Evolutionary conservation across 352 stramenopile genomes (phyloP), one percentile per base, ranked within the genome.

Genomic region (Globisporangium parvum): DNA sequence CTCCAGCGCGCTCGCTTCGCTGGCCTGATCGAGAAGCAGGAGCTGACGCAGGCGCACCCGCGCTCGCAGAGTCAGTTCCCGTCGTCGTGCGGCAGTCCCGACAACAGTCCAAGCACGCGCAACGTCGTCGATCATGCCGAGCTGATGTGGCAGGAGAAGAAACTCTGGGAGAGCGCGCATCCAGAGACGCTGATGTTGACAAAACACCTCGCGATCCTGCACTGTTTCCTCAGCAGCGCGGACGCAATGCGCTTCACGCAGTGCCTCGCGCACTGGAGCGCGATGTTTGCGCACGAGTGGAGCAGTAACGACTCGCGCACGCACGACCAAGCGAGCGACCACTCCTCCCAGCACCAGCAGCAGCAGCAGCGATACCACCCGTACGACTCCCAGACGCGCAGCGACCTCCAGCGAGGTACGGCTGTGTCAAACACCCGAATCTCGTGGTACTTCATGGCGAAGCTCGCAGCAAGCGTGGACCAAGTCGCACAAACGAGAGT

Each of bases 121-220:
- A 17, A 18, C 20, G 39, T 20, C 35, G 35, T 18, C 39, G 62
- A 63, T 17, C 55, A 51, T 39, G 57, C 60, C 18, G 49, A 69
- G 12, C 12, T n/a, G 15, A 47, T 71, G 3, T 70, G 67, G 65
- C 55, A 66, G 37, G 67, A 77, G 26, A 59, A 73, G 21, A 73
- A 63, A 41, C 46, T 80, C 40, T 85, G 74, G 77, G 72, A 75
- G 51, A 68, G 61, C 23, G 48, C 51, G 5, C 65, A 87, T 41
- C 52, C 31, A 9, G 60, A 63, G 45, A 63, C 66, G 10, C 67
- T 83, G 52, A 64, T 60, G 46, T 68, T 70, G 48, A 73, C 72
- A 45, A 87, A 87, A 60, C 70, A 79, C 14, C 55, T 87, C 26
- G 65, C 63, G 10, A 68, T 87, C 17, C 51, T 87, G 11, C 69